Conservation (phyloP, 1,284 basidiomycete genomes). For the Ceratobasidium sp. region DNA sequence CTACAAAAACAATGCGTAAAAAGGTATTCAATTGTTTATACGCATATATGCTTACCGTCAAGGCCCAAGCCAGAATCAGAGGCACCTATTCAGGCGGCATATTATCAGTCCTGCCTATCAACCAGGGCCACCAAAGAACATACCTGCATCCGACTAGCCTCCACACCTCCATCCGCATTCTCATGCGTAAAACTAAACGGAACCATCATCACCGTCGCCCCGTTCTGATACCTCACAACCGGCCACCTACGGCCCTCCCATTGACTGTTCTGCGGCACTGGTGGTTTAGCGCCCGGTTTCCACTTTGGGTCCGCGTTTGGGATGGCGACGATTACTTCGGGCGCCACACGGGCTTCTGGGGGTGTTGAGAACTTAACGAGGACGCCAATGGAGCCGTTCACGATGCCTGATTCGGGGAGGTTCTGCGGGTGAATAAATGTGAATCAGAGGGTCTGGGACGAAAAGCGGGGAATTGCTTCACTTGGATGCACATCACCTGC, state of each 20-base stretch:
- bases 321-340: neutral
- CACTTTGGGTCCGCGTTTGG: neutral
- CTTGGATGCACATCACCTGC: conserved; percentile 45
- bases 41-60: conserved; percentile 9
- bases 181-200: conserved; percentile 48
- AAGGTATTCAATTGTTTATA: no score
- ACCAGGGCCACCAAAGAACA: neutral
- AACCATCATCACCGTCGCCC: conserved; percentile 20
- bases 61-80: conserved; percentile 83
- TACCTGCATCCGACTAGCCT: conserved; percentile 50
- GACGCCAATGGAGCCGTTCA: conserved; percentile 44
- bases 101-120: conserved; percentile 10
- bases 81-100: conserved; percentile 70
- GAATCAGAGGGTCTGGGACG: neutral
- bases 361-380: conserved; percentile 34
- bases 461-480: neutral
- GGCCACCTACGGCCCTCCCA: conserved; percentile 41
- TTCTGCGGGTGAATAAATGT: conserved; percentile 28
- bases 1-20: conserved; percentile 58
- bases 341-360: neutral
- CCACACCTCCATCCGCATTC: conserved; percentile 47
- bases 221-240: conserved; percentile 42
- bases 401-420: conserved; percentile 33
- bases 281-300: neutral
- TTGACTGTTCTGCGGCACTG: neutral